A percentile compares a stretch with the other conserved stretches of the same genome.
These are phyloP conservation scores for Cairneyella variabilis DNA, from an alignment of 495 filamentous ascomycete species.

Conservation along the genomic window DNA sequence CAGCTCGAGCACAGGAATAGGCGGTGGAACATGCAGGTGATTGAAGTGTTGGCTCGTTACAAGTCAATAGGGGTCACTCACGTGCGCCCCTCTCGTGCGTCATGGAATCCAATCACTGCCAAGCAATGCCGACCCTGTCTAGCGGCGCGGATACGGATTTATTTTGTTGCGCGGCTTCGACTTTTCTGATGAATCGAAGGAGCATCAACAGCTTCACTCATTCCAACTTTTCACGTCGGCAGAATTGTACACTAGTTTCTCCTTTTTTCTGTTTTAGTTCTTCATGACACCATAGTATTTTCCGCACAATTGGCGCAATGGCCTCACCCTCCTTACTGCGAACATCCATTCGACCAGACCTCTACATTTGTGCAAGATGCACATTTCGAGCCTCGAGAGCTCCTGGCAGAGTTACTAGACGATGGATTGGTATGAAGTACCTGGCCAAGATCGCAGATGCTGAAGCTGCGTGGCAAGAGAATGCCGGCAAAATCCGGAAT, in stretches of 20 bases:
- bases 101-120: background rate
- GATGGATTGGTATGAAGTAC: constrained; percentile 47
- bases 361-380: constrained; percentile 24
- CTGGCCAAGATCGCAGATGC: constrained; percentile 51
- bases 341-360: constrained; percentile 7
- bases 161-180: background rate
- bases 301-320: too few species aligned
- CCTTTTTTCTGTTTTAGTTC: constrained; percentile 1
- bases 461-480: constrained; percentile 50
- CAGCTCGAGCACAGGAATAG: too few species aligned
- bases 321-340: constrained; percentile 20
- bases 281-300: background rate
- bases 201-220: constrained; percentile 10
- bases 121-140: too few species aligned
- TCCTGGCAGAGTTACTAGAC: constrained; percentile 1
- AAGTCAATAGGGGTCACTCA: background rate
- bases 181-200: background rate
- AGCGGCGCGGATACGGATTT: background rate
- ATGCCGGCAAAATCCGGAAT: constrained; percentile 51
- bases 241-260: too few species aligned
- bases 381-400: constrained; percentile 12
- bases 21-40: constrained; percentile 3
- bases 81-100: constrained; percentile 1
- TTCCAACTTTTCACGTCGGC: too few species aligned
- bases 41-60: background rate